Evolutionary conservation across 495 filamentous ascomycete species (phyloP).

Genomic region (Symbiotaphrina buchneri): DNA sequence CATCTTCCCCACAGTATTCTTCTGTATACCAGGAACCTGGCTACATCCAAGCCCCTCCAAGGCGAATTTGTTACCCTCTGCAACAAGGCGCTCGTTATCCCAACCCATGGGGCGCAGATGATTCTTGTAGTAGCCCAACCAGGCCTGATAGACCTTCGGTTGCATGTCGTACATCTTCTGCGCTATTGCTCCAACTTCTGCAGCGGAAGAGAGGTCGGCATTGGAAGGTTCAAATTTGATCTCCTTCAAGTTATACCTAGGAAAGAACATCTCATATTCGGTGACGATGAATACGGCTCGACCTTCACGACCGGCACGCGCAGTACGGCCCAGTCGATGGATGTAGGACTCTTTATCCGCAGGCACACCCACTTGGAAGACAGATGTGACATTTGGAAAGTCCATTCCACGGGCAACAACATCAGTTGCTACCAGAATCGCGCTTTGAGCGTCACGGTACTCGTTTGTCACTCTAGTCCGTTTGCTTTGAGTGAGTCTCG

Average conservation of each 20-base stretch:
- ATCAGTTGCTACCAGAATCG: slow-evolving; percentile 86
- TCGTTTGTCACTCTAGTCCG: slow-evolving; percentile 96
- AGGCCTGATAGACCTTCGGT: slow-evolving; percentile 14
- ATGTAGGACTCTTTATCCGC: slow-evolving; percentile 67
- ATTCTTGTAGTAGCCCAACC: slow-evolving; percentile 29
- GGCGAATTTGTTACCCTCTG: slow-evolving; percentile 21
- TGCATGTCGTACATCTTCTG: slow-evolving; percentile 7
- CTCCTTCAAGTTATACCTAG: slow-evolving; percentile 11
- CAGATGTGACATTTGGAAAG: slow-evolving; percentile 79
- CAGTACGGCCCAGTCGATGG: slow-evolving; percentile 35
- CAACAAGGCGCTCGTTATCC: slow-evolving; percentile 16
- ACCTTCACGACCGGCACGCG: slow-evolving; percentile 74
- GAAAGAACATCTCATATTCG: too few species aligned
- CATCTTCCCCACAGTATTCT: too few species aligned
- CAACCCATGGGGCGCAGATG: slow-evolving; percentile 18
- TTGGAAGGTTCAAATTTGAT: slow-evolving; percentile 12
- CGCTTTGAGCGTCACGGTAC: slow-evolving; percentile 81
- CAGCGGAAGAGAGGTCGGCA: slow-evolving; percentile 11
- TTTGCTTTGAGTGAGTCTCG: slow-evolving; percentile 94
- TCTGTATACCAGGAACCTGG: too few species aligned
- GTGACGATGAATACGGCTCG: slow-evolving; percentile 89
- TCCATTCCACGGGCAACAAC: slow-evolving; percentile 86
- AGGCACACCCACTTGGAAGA: slow-evolving; percentile 66
- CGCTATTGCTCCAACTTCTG: slow-evolving; percentile 8
- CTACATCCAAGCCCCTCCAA: slow-evolving; percentile 17